Percentiles rank a stretch among this genome's conserved stretches.
phyloP scores from a whole-genome alignment of 1,139 yeast genomes.

The Suhomyces bribrorum region DNA sequence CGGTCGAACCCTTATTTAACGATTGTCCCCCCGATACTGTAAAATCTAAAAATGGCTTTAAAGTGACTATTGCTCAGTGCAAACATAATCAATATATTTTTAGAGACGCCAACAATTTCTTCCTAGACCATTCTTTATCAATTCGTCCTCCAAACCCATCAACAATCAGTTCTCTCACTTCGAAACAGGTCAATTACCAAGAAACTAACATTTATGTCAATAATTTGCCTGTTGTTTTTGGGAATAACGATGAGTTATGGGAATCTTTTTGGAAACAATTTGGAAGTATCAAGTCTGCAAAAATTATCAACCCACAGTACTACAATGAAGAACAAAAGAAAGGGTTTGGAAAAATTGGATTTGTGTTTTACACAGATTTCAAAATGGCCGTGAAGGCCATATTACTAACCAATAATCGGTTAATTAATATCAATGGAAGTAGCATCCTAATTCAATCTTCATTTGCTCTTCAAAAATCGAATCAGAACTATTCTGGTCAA shows the following conservation, averaged over 20 bases:
- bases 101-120: constrained; percentile 12
- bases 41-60: constrained; percentile 34
- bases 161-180: constrained; percentile 15
- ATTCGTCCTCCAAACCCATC: constrained; percentile 13
- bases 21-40: constrained; percentile 5
- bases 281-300: constrained; percentile 45
- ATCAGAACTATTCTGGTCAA: constrained; percentile 3
- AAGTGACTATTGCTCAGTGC: constrained; percentile 40
- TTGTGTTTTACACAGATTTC: constrained; percentile 40
- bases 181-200: constrained; percentile 42
- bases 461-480: constrained; percentile 40
- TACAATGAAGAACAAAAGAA: constrained; percentile 22
- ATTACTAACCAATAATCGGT: constrained; percentile 38
- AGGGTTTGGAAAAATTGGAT: constrained; percentile 41
- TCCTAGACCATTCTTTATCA: constrained; percentile 6
- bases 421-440: constrained; percentile 21
- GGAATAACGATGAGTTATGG: constrained; percentile 43
- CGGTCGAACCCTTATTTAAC: constrained; percentile 14
- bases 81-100: constrained; percentile 40
- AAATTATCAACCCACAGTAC: constrained; percentile 46
- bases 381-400: constrained; percentile 45
- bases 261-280: constrained; percentile 43
- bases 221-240: constrained; percentile 48
- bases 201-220: constrained; percentile 62
- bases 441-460: constrained; percentile 39